These are phyloP conservation scores for Hippophae tibetana DNA, from an alignment of 306 rosid genomes.

Conservation along the genomic window DNA sequence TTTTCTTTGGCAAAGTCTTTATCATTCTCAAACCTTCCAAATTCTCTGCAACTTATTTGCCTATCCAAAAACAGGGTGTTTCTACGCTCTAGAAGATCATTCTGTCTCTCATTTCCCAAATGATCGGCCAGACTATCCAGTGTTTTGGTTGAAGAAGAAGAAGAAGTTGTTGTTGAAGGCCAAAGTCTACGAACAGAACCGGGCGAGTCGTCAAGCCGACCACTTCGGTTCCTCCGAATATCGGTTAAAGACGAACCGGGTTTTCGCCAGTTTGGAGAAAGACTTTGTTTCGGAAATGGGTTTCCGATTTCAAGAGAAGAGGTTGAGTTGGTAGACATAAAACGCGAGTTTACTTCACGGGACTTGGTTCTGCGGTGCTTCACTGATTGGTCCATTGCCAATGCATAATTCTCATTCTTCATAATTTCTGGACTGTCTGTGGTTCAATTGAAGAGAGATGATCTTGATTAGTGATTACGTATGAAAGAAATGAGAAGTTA, in stretches of 20 bases:
- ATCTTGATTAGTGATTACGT: no score
- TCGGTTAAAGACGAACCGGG: slow-evolving; percentile 15
- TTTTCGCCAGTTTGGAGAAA: slow-evolving; percentile 40
- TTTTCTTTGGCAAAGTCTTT: slow-evolving; percentile 39
- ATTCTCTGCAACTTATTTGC: slow-evolving; percentile 28
- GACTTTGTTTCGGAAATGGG: slow-evolving; percentile 22
- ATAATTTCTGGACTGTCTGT: not conserved
- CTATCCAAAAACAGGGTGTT: slow-evolving; percentile 13
- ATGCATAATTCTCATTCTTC: slow-evolving; percentile 25
- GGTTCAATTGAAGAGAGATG: not conserved
- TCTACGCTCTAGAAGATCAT: slow-evolving; percentile 25
- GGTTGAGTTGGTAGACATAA: slow-evolving; percentile 27
- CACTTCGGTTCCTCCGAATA: slow-evolving; percentile 15
- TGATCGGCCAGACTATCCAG: slow-evolving; percentile 55
- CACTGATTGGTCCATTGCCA: slow-evolving; percentile 27
- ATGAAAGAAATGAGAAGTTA: not conserved
- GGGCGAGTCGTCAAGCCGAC: slow-evolving; percentile 29
- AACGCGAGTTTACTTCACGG: slow-evolving; percentile 51
- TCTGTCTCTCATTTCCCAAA: slow-evolving; percentile 47
- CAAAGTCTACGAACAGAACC: slow-evolving; percentile 36
- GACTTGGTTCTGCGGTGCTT: slow-evolving; percentile 34
- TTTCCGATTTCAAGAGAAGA: slow-evolving; percentile 23
- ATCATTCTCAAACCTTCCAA: slow-evolving; percentile 18
- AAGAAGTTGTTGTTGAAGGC: slow-evolving; percentile 34
- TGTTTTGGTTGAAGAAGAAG: slow-evolving; percentile 19